Base-by-base conservation (phyloP, 1,139 yeast genomes). In the Debaryomyces robertsiae region DNA sequence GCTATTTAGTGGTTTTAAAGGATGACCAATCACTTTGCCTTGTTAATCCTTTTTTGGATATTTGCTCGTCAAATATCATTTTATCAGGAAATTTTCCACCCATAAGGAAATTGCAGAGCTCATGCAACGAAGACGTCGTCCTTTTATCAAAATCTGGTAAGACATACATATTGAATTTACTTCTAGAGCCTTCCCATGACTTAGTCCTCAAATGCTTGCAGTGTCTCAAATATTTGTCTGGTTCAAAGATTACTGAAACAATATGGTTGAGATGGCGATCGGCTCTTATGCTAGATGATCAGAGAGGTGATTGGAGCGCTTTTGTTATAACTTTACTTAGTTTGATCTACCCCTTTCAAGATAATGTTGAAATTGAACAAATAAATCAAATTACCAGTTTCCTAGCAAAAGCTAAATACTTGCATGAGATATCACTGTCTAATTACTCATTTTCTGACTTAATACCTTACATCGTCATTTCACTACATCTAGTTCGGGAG, bases 401-500 rank as follows among this genome's bases (percentile, higher is more conserved):
- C 5, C 45, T 77, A 4, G 73, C 79, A 0, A 52, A 53, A 38
- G 79, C 81, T 0, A 52, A 59, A 38, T 16, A 36, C 4, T 57
- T 77, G 4, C 65, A 63, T 27, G 52, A 54, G 9, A 41, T 58
- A 2, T 52, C 60, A 37, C 52, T 60, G 19, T 49, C 63, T 35
- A 61, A 65, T 43, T 75, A 73, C 47, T 61, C 72, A 2, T 58
- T 80, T 31, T 59, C 66, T 9, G 79, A 78, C 32, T 60, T 79
- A 53, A 61, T 82, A 2, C 87, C 89, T 1, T 81, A 77, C 46
- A 71, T 88, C n/a, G 70, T 82, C 0, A 61, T 86, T 25, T 79
- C 90, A 0, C 60, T 91, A 30, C 98, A 91, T 64, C 56, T 89
- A 27, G 63, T 89, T 2, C 66, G 91, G 44, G 97, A 93, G 58